These are phyloP conservation scores for Auricularia auricula-judae DNA, from an alignment of 768 basidiomycete species.

Conservation along the genomic window DNA sequence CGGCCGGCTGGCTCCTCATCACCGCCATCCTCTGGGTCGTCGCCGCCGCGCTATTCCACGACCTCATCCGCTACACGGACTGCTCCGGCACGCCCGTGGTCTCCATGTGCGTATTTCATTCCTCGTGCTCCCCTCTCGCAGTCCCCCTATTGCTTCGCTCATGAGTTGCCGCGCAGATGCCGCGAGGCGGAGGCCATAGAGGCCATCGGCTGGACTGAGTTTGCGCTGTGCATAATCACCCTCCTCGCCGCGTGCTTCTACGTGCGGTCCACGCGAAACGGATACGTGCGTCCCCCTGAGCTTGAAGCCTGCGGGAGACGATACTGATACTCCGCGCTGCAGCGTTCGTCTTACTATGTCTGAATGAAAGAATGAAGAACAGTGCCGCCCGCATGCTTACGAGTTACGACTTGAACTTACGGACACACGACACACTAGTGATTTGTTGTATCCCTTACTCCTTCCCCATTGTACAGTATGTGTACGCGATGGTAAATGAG, in stretches of 20 bases:
- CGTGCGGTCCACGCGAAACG: conserved; percentile 18
- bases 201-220: conserved; percentile 67
- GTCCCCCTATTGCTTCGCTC: not conserved
- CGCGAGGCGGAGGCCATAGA: conserved; percentile 64
- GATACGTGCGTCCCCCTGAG: not conserved
- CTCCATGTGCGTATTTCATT: conserved; percentile 31
- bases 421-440: too few relatives aligned
- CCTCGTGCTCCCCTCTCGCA: conserved; percentile 1
- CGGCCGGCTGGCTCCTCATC: conserved; percentile 58
- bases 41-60: conserved; percentile 57
- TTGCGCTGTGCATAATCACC: conserved; percentile 47
- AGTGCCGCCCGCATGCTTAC: too few relatives aligned
- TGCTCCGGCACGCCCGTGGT: conserved; percentile 44
- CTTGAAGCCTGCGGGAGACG: too few relatives aligned
- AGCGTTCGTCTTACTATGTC: too few relatives aligned
- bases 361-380: too few relatives aligned
- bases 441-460: too few relatives aligned
- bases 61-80: conserved; percentile 46
- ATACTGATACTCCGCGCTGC: too few relatives aligned
- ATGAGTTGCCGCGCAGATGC: conserved; percentile 32
- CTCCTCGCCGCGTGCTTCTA: conserved; percentile 44
- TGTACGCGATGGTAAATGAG: too few relatives aligned
- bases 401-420: too few relatives aligned
- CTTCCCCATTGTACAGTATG: too few relatives aligned
- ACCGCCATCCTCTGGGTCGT: conserved; percentile 61